phyloP scores from a whole-genome alignment of 257 asterid genomes.

The Gentiana macrophylla region DNA sequence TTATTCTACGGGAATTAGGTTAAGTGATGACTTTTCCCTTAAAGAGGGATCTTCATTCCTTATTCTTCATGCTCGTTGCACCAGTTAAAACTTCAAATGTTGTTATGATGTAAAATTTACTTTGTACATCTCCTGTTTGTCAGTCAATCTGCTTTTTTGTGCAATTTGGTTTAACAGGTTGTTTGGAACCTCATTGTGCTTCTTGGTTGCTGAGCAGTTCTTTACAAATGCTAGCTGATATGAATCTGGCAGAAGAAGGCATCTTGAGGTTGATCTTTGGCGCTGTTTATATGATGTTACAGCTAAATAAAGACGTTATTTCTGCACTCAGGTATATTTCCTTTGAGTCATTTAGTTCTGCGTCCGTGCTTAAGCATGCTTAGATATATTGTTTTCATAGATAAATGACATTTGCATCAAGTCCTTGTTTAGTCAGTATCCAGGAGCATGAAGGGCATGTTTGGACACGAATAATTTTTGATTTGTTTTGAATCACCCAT shows the following conservation, averaged over 20 bases:
- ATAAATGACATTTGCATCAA: neutral
- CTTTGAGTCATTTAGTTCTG: constrained; percentile 5
- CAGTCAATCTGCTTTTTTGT: neutral
- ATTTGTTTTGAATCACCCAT: too few species aligned
- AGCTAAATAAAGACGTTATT: constrained; percentile 58
- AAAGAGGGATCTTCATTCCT: neutral
- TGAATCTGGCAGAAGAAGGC: constrained; percentile 85
- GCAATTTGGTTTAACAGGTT: neutral
- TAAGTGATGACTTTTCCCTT: too few species aligned
- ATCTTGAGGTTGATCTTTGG: constrained; percentile 78
- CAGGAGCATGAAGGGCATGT: neutral
- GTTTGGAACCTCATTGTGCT: constrained; percentile 10
- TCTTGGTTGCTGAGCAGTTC: constrained; percentile 60
- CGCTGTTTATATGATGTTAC: constrained; percentile 61
- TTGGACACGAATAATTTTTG: too few species aligned
- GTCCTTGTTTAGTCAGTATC: neutral
- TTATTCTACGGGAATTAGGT: too few species aligned
- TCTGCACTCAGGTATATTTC: constrained; percentile 80
- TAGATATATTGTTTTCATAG: neutral
- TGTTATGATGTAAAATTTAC: neutral
- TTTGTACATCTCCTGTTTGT: neutral
- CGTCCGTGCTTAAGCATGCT: neutral
- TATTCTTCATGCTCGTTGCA: neutral
- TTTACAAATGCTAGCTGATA: constrained; percentile 65
- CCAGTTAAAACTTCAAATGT: neutral